Conservation (phyloP, 2,329 filamentous ascomycete genomes). For the Exophiala spinifera region DNA sequence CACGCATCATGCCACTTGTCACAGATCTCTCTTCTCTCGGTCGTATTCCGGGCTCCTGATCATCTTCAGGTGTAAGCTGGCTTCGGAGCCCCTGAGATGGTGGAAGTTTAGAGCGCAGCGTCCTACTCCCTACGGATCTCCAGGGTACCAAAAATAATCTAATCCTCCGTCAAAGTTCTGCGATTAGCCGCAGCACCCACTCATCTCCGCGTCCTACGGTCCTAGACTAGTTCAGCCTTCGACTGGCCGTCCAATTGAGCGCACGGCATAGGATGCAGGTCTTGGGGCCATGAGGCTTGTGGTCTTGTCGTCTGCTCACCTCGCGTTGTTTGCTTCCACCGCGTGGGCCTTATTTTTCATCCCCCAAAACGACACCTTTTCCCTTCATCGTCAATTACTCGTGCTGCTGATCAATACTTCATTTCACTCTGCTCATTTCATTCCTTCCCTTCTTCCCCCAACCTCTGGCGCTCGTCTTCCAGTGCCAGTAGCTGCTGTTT, state of each 20-base stretch:
- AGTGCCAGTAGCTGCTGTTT: not conserved
- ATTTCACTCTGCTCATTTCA: not conserved
- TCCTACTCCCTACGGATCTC: not conserved
- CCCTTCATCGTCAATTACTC: not conserved
- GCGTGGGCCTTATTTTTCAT: not conserved
- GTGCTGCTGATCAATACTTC: not conserved
- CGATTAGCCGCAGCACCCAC: not conserved
- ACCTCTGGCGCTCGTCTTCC: not conserved
- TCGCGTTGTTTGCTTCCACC: not conserved
- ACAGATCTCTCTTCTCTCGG: too few species aligned
- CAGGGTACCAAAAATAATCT: not conserved
- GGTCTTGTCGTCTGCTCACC: not conserved
- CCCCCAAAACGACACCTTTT: not conserved
- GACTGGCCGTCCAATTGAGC: constrained; percentile 3
- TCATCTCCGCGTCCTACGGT: not conserved
- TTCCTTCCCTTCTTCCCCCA: not conserved
- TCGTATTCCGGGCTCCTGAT: not conserved
- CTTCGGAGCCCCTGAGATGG: not conserved
- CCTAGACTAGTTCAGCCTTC: constrained; percentile 6
- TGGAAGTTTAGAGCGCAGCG: not conserved
- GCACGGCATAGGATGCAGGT: not conserved
- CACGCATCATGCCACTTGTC: constrained; percentile 16
- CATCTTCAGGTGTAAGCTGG: not conserved
- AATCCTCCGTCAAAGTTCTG: not conserved
- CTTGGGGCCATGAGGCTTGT: not conserved